A percentile compares a stretch with the other conserved stretches of the same genome.
These are phyloP conservation scores for Lentinus tigrinus DNA, from an alignment of 768 basidiomycete species.

Conservation along the genomic window DNA sequence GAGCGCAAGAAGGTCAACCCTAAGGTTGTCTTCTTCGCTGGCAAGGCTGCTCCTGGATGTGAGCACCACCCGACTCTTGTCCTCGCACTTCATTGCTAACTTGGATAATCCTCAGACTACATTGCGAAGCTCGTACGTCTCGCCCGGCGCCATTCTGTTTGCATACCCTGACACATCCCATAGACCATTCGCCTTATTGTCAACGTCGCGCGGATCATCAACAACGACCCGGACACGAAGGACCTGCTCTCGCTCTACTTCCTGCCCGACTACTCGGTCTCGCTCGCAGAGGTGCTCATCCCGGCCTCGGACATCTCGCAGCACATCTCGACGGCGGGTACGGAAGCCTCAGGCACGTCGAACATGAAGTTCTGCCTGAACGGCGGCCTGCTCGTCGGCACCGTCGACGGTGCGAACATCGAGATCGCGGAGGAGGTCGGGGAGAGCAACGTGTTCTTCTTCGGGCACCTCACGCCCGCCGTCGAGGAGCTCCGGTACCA, in stretches of 20 bases:
- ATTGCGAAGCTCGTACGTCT: slow-evolving; percentile 79
- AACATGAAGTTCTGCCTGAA: slow-evolving; percentile 92
- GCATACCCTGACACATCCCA: not conserved
- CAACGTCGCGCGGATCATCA: slow-evolving; percentile 14
- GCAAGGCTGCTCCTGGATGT: slow-evolving; percentile 95
- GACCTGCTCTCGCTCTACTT: slow-evolving; percentile 88
- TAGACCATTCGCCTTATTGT: slow-evolving; percentile 76
- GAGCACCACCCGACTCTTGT: slow-evolving; percentile 29
- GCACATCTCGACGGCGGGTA: slow-evolving; percentile 97
- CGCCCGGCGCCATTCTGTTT: not conserved
- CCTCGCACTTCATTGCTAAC: slow-evolving; percentile 10
- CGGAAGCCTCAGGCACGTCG: slow-evolving; percentile 80
- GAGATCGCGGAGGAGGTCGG: slow-evolving; percentile 97
- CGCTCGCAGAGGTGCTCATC: slow-evolving; percentile 79
- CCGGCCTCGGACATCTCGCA: slow-evolving; percentile 94
- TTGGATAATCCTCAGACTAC: slow-evolving; percentile 52
- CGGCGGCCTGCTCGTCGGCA: slow-evolving; percentile 85
- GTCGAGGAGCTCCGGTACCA: slow-evolving; percentile 87
- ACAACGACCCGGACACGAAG: slow-evolving; percentile 82
- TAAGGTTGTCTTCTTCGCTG: slow-evolving; percentile 95
- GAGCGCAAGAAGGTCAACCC: slow-evolving; percentile 82
- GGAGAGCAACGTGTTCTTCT: slow-evolving; percentile 92
- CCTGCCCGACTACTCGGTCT: slow-evolving; percentile 94
- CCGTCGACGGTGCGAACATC: slow-evolving; percentile 93
- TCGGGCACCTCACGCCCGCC: slow-evolving; percentile 82